phyloP scores from a whole-genome alignment of 306 rosid species.

The Albizia julibrissin region DNA sequence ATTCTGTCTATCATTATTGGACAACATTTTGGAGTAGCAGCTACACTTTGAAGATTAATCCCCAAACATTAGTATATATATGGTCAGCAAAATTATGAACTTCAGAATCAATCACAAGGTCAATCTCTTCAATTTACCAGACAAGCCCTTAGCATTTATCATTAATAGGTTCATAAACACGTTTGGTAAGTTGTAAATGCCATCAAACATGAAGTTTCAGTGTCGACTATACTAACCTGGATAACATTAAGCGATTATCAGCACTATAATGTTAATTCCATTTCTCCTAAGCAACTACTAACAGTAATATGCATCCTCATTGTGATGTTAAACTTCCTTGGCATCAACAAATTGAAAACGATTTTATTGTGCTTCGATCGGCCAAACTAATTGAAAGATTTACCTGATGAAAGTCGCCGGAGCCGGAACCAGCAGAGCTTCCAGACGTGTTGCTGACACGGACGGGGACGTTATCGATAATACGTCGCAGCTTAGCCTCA shows the following conservation, averaged over 20 bases:
- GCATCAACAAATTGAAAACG: neutral
- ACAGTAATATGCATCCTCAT: neutral
- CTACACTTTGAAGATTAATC: neutral
- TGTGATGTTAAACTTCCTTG: neutral
- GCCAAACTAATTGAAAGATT: neutral
- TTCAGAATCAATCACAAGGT: neutral
- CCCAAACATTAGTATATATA: neutral
- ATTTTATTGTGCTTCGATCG: neutral
- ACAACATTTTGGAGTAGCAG: neutral
- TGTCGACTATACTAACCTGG: neutral
- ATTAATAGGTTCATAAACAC: neutral
- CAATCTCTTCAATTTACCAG: neutral
- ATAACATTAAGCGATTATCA: neutral
- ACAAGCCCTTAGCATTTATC: neutral
- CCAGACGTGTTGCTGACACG: conserved; percentile 97
- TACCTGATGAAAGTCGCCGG: conserved; percentile 98
- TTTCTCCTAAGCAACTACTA: neutral
- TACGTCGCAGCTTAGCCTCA: conserved; percentile 90
- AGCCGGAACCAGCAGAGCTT: conserved; percentile 94
- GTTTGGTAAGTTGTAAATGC: too few relatives aligned
- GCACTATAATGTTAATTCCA: neutral
- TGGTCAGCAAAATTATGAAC: neutral
- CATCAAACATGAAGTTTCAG: conserved; percentile 1
- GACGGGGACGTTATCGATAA: conserved; percentile 91
- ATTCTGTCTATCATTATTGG: neutral